Base-by-base conservation (phyloP, 2,329 filamentous ascomycete species). In the Fusarium dimerum region DNA sequence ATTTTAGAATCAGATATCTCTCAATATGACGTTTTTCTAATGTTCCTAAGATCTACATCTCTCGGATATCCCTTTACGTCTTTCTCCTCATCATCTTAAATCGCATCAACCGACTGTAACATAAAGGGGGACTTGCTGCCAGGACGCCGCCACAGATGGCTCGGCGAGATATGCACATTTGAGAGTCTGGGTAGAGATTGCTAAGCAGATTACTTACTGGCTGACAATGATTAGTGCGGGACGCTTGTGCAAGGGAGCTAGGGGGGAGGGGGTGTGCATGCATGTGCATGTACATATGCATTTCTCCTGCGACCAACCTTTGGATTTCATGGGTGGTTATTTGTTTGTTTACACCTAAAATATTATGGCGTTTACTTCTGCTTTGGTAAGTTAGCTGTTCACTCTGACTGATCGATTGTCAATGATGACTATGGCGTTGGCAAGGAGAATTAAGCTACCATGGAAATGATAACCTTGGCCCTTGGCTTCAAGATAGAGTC, bases 221-320 rank as follows among this genome's bases (percentile, higher is more conserved):
- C 48, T 57, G 53, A 64, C 57, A 57, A 51, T 52, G 61, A 55
- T 55, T 49, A 52, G 54, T 40, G 50, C 51, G 48, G 48, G 45
- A 50, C 46, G 48, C 49, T 54, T 48, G 49, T 41, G 40, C 50
- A 48, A 54, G 56, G 47, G 48, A 48, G 36, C 13, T 17, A 51
- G 45, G 43, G 50, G 51, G 46, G 42, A 36, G 4, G 51, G 47
- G 42, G 43, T n/a, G n/a, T n/a, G n/a, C n/a, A n/a, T n/a, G 47
- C 56, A 40, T 56, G 50, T 51, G 38, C 45, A 38, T 51, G 4
- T 26, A 26, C 20, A 26, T 57, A 50, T 57, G 47, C 45, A 57
- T 30, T 47, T 29, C 30, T 40, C 44, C 55, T 52, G 47, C 54
- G 46, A 49, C 54, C 43, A 56, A 49, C 41, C 46, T 15, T 26